phyloP scores from a whole-genome alignment of 768 basidiomycete genomes.

The Tylopilus sp. region DNA sequence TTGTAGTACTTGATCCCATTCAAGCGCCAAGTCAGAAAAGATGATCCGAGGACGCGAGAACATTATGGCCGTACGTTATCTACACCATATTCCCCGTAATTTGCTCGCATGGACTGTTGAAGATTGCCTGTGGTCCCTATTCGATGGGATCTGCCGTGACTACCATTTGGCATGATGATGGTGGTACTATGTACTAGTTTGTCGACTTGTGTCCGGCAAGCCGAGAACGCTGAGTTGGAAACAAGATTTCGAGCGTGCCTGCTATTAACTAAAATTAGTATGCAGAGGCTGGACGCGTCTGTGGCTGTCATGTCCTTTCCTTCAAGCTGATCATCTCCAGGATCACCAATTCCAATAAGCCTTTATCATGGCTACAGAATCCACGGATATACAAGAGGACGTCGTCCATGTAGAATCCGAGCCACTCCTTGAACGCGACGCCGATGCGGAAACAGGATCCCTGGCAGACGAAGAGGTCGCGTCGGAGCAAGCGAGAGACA shows the following conservation, averaged over 20 bases:
- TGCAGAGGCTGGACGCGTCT: slow-evolving; percentile 3
- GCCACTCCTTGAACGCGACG: slow-evolving; percentile 3
- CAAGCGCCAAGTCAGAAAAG: slow-evolving; percentile 1
- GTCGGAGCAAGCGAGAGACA: slow-evolving; percentile 3
- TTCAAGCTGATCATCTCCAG: neutral
- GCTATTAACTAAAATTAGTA: too few relatives aligned
- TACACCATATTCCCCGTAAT: slow-evolving; percentile 54
- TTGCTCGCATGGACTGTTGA: slow-evolving; percentile 45
- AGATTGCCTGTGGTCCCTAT: slow-evolving; percentile 24
- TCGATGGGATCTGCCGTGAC: slow-evolving; percentile 26
- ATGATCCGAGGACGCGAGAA: neutral
- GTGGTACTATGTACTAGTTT: neutral
- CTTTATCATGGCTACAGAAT: slow-evolving; percentile 15
- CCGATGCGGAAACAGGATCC: slow-evolving; percentile 11
- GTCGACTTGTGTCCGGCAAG: neutral
- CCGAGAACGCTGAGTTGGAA: too few relatives aligned
- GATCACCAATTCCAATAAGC: neutral
- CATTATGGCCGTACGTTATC: slow-evolving; percentile 42
- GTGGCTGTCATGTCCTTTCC: slow-evolving; percentile 2
- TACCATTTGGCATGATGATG: slow-evolving; percentile 10
- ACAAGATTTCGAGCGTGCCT: neutral
- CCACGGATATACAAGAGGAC: slow-evolving; percentile 4
- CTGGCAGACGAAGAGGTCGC: neutral
- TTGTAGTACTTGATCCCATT: slow-evolving; percentile 24
- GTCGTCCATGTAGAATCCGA: neutral